These are phyloP conservation scores for Anethum foeniculum DNA, from an alignment of 140 eudicot genomes.

Conservation along the genomic window DNA sequence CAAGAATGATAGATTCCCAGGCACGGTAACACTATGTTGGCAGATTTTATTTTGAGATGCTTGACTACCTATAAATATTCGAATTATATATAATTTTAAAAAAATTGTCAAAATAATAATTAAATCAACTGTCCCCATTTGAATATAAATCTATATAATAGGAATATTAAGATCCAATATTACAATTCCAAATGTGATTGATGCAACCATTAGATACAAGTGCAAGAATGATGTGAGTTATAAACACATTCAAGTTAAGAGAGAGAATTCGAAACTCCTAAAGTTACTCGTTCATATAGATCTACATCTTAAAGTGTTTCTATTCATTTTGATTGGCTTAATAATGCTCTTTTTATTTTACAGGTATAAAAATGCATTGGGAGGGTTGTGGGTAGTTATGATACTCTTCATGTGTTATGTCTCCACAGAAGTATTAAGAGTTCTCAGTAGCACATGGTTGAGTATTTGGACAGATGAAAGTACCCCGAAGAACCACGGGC, in stretches of 20 bases:
- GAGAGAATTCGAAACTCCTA: not conserved
- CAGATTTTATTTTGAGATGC: not conserved
- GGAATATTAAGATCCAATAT: not conserved
- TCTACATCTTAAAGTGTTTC: slow-evolving; percentile 1
- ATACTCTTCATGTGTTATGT: slow-evolving; percentile 60
- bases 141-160: not conserved
- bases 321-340: not conserved
- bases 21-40: not conserved
- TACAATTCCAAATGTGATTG: not conserved
- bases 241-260: not conserved
- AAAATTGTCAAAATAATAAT: not conserved
- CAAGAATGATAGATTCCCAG: not conserved
- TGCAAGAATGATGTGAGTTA: not conserved
- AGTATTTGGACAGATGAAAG: slow-evolving; percentile 92
- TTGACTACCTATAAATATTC: not conserved
- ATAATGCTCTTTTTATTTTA: slow-evolving; percentile 2
- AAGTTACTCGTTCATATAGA: not conserved
- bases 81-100: not conserved
- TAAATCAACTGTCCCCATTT: not conserved
- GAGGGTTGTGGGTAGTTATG: slow-evolving; percentile 81
- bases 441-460: slow-evolving; percentile 90
- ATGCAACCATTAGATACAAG: not conserved
- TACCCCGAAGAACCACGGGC: slow-evolving; percentile 39
- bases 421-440: slow-evolving; percentile 70
- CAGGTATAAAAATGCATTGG: slow-evolving; percentile 90